Base-by-base conservation (phyloP, 1,284 basidiomycete species). In the Moesziomyces sp. region DNA sequence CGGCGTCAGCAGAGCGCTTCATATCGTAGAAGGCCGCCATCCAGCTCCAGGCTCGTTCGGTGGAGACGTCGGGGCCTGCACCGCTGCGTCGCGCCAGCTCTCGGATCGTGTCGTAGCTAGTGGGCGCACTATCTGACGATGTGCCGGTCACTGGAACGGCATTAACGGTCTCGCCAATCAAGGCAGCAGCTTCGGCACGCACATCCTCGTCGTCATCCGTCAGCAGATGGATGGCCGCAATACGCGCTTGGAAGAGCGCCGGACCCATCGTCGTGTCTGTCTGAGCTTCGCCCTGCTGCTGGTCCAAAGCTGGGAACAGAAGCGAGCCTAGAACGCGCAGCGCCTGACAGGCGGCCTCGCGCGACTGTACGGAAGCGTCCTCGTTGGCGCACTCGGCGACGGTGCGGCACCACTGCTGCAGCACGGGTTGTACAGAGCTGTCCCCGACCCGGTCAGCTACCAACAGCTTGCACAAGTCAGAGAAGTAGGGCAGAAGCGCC, bases 161-260 rank as follows among this genome's bases (percentile, higher is more conserved):
- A 14, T 61, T 55, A 21, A 73, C 52, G 5, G 65, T 71, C 48
- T 74, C 69, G 35, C 68, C 61, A 13, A 68, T 56, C 61, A 77
- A 60, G 23, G 70, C 70, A 14, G 73, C 64, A 14, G 76, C 76
- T 30, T 76, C 67, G 14, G 56, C 58, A 18, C 76, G 69, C 1
- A 77, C 61, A 21, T 77, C 76, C 42, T 73, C 65, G 47, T 77
- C 76, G 46, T 77, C 76, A 26, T 77, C 76, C 4, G 65, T 68
- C 13, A 76, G 55, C 46, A 77, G 56, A 23, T 67, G 42, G 46
- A 77, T 69, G 18, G 72, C 60, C 3, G 76, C 64, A 11, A 71
- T 46, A 5, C 70, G 61, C 5, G 60, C 64, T 10, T 48, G 47
- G 58, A 76, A 77, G 10, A 76, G 53, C 14, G 70, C 46, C 16